Evolutionary conservation across 371 early-diverging fungal genomes (phyloP), one percentile per base, ranked within the genome.

Genomic region (Basidiobolus meristosporus): DNA sequence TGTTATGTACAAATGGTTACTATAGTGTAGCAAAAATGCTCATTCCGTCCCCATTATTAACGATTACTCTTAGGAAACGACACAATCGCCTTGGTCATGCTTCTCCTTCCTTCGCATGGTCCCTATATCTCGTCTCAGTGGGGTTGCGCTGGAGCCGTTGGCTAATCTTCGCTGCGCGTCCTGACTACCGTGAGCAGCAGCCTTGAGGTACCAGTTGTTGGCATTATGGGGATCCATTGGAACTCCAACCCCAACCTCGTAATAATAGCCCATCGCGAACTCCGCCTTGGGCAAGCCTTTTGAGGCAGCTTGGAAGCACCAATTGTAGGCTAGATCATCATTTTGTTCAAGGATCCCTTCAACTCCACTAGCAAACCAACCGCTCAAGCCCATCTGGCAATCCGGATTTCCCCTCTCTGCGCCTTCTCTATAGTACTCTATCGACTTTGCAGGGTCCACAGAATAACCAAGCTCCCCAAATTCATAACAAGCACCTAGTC

Each of bases 361-460:
- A 9, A 63, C 55, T 16, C 96, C 98, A 1, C 87, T 82, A n/a
- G 96, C 54, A 49, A 90, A 93, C 93, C 95, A 96, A 2, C 89
- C 88, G 14, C 88, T 78, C 19, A 98, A 61, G 1, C 89, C 88
- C 54, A 95, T 76, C 59, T 89, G 81, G 15, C 95, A 87, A 35
- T 91, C 88, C 2, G 83, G 74, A 43, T 95, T 75, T 20, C 80
- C 83, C 37, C 81, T 78, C 36, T 83, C 71, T 1, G 93, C 90
- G 0, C 97, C 93, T 12, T 72, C 59, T 39, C 65, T 63, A 50
- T 88, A 90, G 45, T 68, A 81, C 17, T 65, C 70, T 29, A 90
- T 72, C 4, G 82, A 80, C 2, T 72, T 46, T 31, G 57, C 53
- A 1, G 89, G 71, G n/a, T n/a, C n/a, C n/a, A n/a, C n/a, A n/a